Evolutionary conservation across 73 alveolate species (phyloP).

Genomic region (Chromera velia): DNA sequence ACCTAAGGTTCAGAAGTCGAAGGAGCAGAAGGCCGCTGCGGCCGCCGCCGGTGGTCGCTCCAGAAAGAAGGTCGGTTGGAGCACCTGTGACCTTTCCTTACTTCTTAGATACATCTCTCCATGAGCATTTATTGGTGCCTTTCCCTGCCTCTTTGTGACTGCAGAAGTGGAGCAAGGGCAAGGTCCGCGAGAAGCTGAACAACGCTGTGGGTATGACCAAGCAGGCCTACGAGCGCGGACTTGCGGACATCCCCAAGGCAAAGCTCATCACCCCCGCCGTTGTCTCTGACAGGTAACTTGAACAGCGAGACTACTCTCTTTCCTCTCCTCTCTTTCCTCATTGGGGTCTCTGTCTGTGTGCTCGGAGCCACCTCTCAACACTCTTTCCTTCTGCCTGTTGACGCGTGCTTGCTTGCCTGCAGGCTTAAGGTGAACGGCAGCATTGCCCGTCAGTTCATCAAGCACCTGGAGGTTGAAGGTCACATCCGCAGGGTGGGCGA

Average conservation of each 20-base stretch:
- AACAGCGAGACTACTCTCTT: neutral
- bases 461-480: constrained; percentile 56
- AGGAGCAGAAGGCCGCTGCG: constrained; percentile 46
- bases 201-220: constrained; percentile 64
- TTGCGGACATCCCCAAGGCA: constrained; percentile 67
- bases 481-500: constrained; percentile 64
- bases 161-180: constrained; percentile 68
- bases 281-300: constrained; percentile 30
- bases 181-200: constrained; percentile 66
- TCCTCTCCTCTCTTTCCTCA: neutral
- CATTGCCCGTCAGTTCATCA: constrained; percentile 64
- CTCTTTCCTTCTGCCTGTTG: neutral
- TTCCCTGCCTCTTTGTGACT: neutral
- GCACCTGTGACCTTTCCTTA: too few relatives aligned
- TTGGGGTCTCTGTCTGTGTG: neutral
- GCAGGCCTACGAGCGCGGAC: constrained; percentile 62
- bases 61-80: constrained; percentile 11
- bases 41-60: constrained; percentile 45
- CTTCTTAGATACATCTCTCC: too few relatives aligned
- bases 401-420: neutral
- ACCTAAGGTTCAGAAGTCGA: constrained; percentile 43
- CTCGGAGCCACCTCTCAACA: neutral
- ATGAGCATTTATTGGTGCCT: neutral
- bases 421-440: constrained; percentile 9
- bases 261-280: constrained; percentile 57